Conservation (phyloP, 2,329 filamentous ascomycete species). For the Grosmannia clavigera region DNA sequence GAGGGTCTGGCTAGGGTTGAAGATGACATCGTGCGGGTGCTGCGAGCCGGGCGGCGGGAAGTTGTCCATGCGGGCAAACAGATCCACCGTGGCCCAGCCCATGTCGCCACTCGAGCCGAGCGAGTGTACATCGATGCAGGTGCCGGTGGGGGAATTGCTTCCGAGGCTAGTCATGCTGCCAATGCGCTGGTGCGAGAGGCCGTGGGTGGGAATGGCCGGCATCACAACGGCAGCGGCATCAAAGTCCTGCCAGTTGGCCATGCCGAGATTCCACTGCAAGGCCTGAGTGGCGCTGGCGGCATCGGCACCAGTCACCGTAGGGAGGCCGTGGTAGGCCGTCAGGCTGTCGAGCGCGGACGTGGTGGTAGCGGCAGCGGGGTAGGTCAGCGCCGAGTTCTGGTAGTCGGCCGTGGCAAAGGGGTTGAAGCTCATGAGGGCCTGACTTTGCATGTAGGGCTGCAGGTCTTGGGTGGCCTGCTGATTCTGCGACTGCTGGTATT, state of each 20-base stretch:
- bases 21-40: conserved; percentile 51
- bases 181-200: conserved; percentile 20
- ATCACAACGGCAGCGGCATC: conserved; percentile 47
- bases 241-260: conserved; percentile 72
- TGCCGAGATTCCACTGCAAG: conserved; percentile 49
- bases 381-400: conserved; percentile 45
- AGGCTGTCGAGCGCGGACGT: conserved; percentile 38
- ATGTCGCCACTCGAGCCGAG: conserved; percentile 61
- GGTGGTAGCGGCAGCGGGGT: conserved; percentile 34
- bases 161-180: conserved; percentile 29
- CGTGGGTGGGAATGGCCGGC: conserved; percentile 23
- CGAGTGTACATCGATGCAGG: conserved; percentile 76
- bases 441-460: conserved; percentile 43
- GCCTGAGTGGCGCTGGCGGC: conserved; percentile 39
- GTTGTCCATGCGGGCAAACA: conserved; percentile 59
- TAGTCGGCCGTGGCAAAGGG: conserved; percentile 37
- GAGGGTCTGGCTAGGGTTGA: conserved; percentile 83
- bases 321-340: conserved; percentile 46
- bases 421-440: conserved; percentile 42
- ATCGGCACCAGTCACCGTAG: conserved; percentile 36
- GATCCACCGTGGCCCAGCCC: conserved; percentile 66
- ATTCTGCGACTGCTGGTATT: conserved; percentile 31
- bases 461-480: conserved; percentile 32
- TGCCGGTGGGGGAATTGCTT: conserved; percentile 61
- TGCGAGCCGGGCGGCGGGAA: conserved; percentile 40